Evolutionary conservation across 2,329 filamentous ascomycete genomes (phyloP).

Genomic region (Scedosporium minutisporum): DNA sequence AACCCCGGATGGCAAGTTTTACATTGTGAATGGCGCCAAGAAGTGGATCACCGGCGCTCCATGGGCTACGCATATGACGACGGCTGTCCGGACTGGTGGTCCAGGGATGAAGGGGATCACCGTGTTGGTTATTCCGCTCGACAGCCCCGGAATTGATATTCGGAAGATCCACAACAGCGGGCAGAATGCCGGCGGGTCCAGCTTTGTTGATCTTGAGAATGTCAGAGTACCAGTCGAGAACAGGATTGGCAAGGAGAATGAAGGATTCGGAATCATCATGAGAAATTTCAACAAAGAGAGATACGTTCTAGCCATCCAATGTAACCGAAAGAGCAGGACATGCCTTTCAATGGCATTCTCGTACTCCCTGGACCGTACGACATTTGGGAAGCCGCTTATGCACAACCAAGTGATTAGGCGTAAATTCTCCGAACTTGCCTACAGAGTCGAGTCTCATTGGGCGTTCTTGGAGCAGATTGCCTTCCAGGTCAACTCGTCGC

Average conservation of each 20-base stretch:
- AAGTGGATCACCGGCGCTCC: slow-evolving; percentile 59
- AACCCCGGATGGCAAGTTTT: slow-evolving; percentile 33
- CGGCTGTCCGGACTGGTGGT: slow-evolving; percentile 50
- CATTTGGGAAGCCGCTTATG: slow-evolving; percentile 49
- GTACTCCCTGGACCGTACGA: slow-evolving; percentile 42
- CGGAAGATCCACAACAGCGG: slow-evolving; percentile 54
- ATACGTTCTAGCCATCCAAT: slow-evolving; percentile 45
- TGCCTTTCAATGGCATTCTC: slow-evolving; percentile 42
- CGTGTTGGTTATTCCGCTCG: slow-evolving; percentile 45
- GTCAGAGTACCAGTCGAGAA: slow-evolving; percentile 44
- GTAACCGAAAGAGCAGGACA: slow-evolving; percentile 46
- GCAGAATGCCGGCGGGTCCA: slow-evolving; percentile 54
- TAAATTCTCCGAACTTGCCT: slow-evolving; percentile 50
- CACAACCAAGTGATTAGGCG: slow-evolving; percentile 48
- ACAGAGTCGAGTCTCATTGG: slow-evolving; percentile 51
- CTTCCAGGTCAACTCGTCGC: slow-evolving; percentile 34
- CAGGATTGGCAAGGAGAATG: slow-evolving; percentile 42
- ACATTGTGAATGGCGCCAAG: slow-evolving; percentile 57
- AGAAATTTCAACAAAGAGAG: slow-evolving; percentile 51
- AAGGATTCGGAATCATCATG: slow-evolving; percentile 50
- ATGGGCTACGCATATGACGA: slow-evolving; percentile 52
- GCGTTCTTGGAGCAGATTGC: slow-evolving; percentile 54
- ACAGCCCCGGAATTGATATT: slow-evolving; percentile 37
- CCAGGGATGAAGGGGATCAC: slow-evolving; percentile 44
- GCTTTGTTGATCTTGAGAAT: slow-evolving; percentile 45